Evolutionary conservation across 805 yeast species (phyloP).

Genomic region (Kodamaea kaohsiungensis): DNA sequence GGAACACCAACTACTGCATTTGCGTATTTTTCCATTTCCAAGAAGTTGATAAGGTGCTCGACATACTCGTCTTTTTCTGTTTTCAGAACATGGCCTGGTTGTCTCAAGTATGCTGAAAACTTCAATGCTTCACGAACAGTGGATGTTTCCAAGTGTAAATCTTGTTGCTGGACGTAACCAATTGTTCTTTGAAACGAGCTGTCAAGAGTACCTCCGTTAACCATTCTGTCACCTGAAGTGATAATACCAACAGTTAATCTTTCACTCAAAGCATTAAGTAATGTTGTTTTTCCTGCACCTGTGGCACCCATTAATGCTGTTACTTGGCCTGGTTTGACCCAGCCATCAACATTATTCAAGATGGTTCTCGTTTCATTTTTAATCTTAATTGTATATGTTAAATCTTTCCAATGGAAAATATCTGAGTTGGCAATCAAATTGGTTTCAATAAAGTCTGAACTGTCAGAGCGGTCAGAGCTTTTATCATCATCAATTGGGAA

Average conservation of each 20-base stretch:
- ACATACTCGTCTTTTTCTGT: slow-evolving; percentile 51
- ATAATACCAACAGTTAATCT: slow-evolving; percentile 57
- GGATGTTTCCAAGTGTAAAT: slow-evolving; percentile 50
- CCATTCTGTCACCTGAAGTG: slow-evolving; percentile 55
- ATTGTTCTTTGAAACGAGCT: slow-evolving; percentile 53
- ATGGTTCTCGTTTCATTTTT: slow-evolving; percentile 23
- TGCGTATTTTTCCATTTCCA: slow-evolving; percentile 54
- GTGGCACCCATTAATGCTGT: slow-evolving; percentile 66
- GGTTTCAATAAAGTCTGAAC: slow-evolving; percentile 7
- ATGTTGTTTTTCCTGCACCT: slow-evolving; percentile 65
- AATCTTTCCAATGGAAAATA: slow-evolving; percentile 23
- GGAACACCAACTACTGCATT: slow-evolving; percentile 51
- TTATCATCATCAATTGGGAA: slow-evolving; percentile 2
- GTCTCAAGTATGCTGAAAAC: slow-evolving; percentile 53
- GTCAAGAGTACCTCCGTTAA: slow-evolving; percentile 52
- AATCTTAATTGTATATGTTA: slow-evolving; percentile 21
- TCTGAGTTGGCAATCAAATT: slow-evolving; percentile 14
- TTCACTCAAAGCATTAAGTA: slow-evolving; percentile 54
- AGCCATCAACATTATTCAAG: slow-evolving; percentile 35
- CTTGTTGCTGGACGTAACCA: slow-evolving; percentile 64
- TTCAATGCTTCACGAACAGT: slow-evolving; percentile 56
- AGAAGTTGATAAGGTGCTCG: slow-evolving; percentile 49
- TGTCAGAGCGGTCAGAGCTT: not conserved
- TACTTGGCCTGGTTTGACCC: slow-evolving; percentile 50
- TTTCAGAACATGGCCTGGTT: slow-evolving; percentile 39